Evolutionary conservation across 2,329 filamentous ascomycete species (phyloP), one percentile per base, ranked within the genome.

Genomic region (Colletotrichum sp.): DNA sequence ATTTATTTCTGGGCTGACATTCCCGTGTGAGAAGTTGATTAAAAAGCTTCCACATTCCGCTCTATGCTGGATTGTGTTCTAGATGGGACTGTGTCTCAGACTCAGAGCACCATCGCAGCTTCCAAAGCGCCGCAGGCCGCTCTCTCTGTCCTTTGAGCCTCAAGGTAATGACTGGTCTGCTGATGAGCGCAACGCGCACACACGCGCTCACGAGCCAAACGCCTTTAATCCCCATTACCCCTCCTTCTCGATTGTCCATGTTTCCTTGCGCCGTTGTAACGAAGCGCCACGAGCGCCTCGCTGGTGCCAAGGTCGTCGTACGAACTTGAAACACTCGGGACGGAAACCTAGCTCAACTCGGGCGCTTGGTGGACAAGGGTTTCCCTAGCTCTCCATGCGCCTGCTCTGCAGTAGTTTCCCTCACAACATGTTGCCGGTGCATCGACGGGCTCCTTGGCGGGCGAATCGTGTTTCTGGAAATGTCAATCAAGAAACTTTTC

Each of bases 321-420:
- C 73, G 63, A 75, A 75, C 64, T 68, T 75, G 73, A 75, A 75
- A 75, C 73, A 59, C 43, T 63, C 63, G 63, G 63, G 56, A 30
- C 32, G 48, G 34, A 59, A 75, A 48, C 73, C 58, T 73, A 73
- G 73, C 69, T 69, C 58, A 26, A 52, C 48, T 69, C 48, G 32
- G 28, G 34, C 70, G 70, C 73, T 73, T 59, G 73, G 69, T 73
- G 48, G 64, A 68, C 73, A 68, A 73, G 56, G 73, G 21, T 66
- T 28, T 63, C 62, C 38, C 26, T 24, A 58, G 34, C 36, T 8
- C n/a, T 24, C 58, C 64, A 64, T 30, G 58, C 52, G 63, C 43
- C 43, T 16, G 58, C 34, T 38, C 30, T 67, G 64, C 64, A 67
- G 48, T 26, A 67, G 66, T 12, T 63, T 63, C 34, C 61, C 24